Evolutionary conservation across 306 rosid species (phyloP), one percentile per base, ranked within the genome.

Genomic region (Pueraria montana): DNA sequence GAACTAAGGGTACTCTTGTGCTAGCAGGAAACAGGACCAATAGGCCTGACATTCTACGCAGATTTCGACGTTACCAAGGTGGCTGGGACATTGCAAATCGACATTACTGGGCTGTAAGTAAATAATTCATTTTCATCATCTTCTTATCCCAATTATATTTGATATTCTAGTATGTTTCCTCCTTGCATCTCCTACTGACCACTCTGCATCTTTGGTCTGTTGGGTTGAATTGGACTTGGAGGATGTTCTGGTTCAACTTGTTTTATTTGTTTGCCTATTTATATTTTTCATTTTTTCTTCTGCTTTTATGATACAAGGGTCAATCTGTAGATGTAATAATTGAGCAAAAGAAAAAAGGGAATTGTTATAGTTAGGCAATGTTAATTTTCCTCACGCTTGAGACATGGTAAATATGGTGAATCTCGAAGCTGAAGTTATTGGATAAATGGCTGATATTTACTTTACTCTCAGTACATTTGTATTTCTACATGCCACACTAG

Each of bases 101-200:
- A 10, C 91, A 94, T 83, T 94, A 94, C 84, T 94, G 98, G 98
- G 96, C 98, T 0, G 98, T 94, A 84, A 89, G 98, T 78, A 36
- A 58, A 78, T 9, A 24, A 34, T 65, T 72, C 63, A 20, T 74
- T 43, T 55, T 63, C 49, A n/a, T 66, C 32, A 2, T 64, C 45
- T 64, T 63, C 70, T 63, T 8, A 30, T 64, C 16, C 45, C 13
- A 14, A 8, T 64, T 30, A 61, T 27, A 61, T 24, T 24, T 26
- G 64, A 65, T 38, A 38, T 30, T 30, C 34, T 30, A 4, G 4
- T 30, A 2, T 30, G 34, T 30, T 30, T 30, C 34, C 34, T 30
- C 34, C 34, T 30, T 30, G 34, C 34, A 30, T 30, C 34, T 30
- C 4, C 34, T 30, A 30, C 4, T 30, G 34, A 30, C 34, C 34